Evolutionary conservation across 2,329 filamentous ascomycete genomes (phyloP).

Genomic region (Talaromyces islandicus): DNA sequence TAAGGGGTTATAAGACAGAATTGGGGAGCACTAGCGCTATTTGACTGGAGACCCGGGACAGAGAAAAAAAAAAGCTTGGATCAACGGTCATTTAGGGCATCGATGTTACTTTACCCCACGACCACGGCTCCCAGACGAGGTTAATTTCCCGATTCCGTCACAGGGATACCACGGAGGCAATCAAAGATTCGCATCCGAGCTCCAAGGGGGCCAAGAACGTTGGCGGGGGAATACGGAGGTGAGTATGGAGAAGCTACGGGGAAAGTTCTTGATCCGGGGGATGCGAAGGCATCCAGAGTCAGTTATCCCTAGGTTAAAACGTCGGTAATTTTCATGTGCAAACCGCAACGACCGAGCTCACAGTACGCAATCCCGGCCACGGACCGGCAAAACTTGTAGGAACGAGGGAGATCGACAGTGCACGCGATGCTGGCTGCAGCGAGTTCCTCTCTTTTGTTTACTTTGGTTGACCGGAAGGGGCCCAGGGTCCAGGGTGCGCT

Average conservation of each 20-base stretch:
- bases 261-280: background rate
- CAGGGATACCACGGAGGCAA: background rate
- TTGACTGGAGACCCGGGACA: background rate
- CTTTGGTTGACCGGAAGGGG: background rate
- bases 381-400: background rate
- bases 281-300: background rate
- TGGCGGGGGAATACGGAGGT: background rate
- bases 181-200: background rate
- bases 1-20: constrained; percentile 6
- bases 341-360: background rate
- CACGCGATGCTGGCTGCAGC: background rate
- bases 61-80: background rate
- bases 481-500: too few species aligned
- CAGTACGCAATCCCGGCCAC: background rate
- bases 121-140: background rate
- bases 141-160: constrained; percentile 5
- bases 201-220: background rate
- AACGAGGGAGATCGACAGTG: background rate
- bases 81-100: background rate
- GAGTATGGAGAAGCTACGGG: background rate
- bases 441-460: background rate
- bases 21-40: background rate
- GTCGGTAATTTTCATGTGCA: background rate
- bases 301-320: background rate
- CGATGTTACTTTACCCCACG: constrained; percentile 10